Evolutionary conservation across 208 protist species (phyloP), one percentile per base, ranked within the genome.

Genomic region (Kentomonas sorsogonicus): DNA sequence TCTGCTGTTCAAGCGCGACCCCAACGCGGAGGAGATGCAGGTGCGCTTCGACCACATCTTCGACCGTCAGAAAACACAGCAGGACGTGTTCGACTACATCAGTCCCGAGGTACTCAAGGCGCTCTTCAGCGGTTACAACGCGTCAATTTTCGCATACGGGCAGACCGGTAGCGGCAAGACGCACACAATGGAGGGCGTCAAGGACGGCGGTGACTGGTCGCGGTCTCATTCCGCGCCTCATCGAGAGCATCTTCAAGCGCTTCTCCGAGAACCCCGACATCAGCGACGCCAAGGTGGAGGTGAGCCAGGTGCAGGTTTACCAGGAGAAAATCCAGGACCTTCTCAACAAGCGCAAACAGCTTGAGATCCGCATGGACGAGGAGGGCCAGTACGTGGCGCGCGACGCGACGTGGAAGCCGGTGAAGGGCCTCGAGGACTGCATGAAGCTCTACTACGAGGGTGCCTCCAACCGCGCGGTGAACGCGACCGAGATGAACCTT

Each of bases 81-180:
- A 64, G 23, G 22, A 43, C 0, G 70, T 95, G n/a, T 93, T 79
- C 60, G 70, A 79, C 18, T 63, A 72, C 15, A 79, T 95, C 31
- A 73, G 72, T 0, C 68, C 81, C 0, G 89, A 93, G 57, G 76
- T 95, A 18, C 41, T 79, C 34, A 52, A 72, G 11, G 82, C 84
- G 13, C 62, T 93, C 2, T 93, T 96, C 48, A 85, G 79, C 43
- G 90, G 90, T 38, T 94, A 94, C 70, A 94, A 96, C 51, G 90
- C 86, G 15, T 91, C 86, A 16, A 63, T 95, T 25, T 94, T 95
- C 61, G 89, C 95, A n/a, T 99, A 98, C 54, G 97, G 97, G 23
- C 96, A 98, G 74, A 98, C 96, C 0, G 95, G 95, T 27, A 91
- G 86, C 45, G 96, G 96, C 41, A 98, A 98, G 74, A 96, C 78